Percentiles rank a stretch among this genome's conserved stretches.
These are phyloP conservation scores for Cryptomeria japonica DNA, from an alignment of 75 land plant species.

Conservation along the genomic window DNA sequence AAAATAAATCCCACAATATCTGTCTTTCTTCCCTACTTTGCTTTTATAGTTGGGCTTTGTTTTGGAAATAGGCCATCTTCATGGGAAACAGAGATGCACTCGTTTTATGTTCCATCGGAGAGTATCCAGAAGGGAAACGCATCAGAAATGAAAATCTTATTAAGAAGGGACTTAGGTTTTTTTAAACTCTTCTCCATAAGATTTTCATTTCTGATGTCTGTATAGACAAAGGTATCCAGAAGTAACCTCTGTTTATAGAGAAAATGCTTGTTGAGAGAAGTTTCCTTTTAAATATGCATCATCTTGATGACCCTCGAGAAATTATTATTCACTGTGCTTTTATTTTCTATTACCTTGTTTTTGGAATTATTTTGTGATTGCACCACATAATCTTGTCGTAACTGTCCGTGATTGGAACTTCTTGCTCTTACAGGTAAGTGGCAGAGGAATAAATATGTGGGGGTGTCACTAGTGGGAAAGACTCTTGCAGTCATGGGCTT, in stretches of 20 bases:
- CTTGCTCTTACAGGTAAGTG: conserved; percentile 52
- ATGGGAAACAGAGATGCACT: neutral
- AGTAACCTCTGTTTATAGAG: neutral
- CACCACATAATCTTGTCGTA: neutral
- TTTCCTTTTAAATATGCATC: neutral
- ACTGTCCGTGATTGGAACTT: neutral
- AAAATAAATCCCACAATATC: neutral
- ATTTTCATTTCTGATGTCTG: no score
- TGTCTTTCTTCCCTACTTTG: neutral
- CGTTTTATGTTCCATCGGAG: neutral
- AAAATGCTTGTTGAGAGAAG: neutral
- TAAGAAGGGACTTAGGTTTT: no score
- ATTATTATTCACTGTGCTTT: neutral
- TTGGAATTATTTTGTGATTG: neutral
- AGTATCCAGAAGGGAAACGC: no score
- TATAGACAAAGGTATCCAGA: no score
- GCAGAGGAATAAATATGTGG: conserved; percentile 67
- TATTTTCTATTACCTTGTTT: neutral
- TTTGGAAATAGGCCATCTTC: neutral
- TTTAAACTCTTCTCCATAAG: no score
- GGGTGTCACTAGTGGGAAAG: conserved; percentile 74
- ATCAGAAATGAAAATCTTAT: no score
- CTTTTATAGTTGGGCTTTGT: neutral
- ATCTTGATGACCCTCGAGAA: neutral
- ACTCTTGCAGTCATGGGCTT: conserved; percentile 71